Base-by-base conservation (phyloP, 306 rosid genomes). In the Clitoria ternatea region DNA sequence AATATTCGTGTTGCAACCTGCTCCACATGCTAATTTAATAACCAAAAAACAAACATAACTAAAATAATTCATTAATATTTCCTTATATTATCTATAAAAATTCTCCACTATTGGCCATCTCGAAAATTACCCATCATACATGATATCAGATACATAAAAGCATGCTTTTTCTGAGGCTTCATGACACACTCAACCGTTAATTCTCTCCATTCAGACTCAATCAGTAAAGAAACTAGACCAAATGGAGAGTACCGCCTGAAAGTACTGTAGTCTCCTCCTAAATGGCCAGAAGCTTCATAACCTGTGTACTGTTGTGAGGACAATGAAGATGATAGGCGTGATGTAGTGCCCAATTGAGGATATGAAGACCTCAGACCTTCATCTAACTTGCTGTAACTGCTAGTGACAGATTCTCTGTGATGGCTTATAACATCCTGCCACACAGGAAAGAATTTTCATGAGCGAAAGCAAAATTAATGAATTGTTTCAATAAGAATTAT, bases 391-490 rank as follows among this genome's bases (percentile, higher is more conserved):
- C 96, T 78, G 17, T 89, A 86, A 83, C 81, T 86, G 77, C 75
- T 81, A 11, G 77, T 17, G 27, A 76, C 72, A 32, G 92, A 85
- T 56, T 92, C 96, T 55, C 81, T 90, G 43, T 61, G 88, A 72
- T 47, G 81, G 82, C 72, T 86, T 43, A 92, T 70, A 48, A 87
- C 95, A 69, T 92, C 98, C 96, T 92, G 85, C 44, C 80, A 50
- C 52, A 70, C 6, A 71, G 37, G 30, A 23, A 60, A 6, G 13
- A 17, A 61, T 24, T 61, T 65, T 17, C 50, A 55, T 61, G 13
- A 69, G 77, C 70, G 74, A 70, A 74, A 47, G 23, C 61, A 63
- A 72, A 61, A 35, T 22, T 43, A 42, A 50, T 39, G 50, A 39
- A 55, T 17, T 50, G 43, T 18, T 74, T 36, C 61, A 35, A 65